Conservation (phyloP, 2,329 filamentous ascomycete genomes). For the Exophiala sp. region DNA sequence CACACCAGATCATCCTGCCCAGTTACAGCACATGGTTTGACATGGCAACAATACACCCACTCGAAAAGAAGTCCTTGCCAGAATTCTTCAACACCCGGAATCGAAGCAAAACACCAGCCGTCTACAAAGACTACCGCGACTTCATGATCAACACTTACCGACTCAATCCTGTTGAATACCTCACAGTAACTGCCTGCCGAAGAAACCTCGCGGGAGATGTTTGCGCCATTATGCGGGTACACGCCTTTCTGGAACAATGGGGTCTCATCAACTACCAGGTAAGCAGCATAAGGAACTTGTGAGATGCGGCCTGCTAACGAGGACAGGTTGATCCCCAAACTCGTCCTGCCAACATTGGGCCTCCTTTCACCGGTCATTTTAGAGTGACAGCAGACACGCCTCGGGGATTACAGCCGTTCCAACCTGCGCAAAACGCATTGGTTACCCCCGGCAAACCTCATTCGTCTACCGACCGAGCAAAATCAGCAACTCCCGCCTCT, state of each 20-base stretch:
- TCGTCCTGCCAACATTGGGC: slow-evolving; percentile 87
- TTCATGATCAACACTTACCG: slow-evolving; percentile 99
- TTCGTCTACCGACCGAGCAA: slow-evolving; percentile 64
- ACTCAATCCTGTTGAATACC: slow-evolving; percentile 88
- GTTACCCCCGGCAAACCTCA: slow-evolving; percentile 57
- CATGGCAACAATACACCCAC: slow-evolving; percentile 84
- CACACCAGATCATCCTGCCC: slow-evolving; percentile 89
- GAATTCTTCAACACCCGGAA: slow-evolving; percentile 99
- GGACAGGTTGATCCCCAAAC: slow-evolving; percentile 88
- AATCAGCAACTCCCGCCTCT: slow-evolving; percentile 56
- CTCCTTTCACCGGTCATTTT: slow-evolving; percentile 96
- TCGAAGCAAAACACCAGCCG: slow-evolving; percentile 91
- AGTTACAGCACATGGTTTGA: slow-evolving; percentile 99
- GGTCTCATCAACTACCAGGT: slow-evolving; percentile 99
- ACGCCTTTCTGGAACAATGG: slow-evolving; percentile 97
- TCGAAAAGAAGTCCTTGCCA: slow-evolving; percentile 89
- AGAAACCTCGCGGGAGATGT: slow-evolving; percentile 95
- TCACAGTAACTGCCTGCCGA: slow-evolving; percentile 93
- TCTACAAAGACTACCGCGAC: slow-evolving; percentile 98
- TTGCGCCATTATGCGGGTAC: slow-evolving; percentile 97
- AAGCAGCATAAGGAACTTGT: slow-evolving; percentile 30
- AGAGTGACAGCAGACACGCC: slow-evolving; percentile 93
- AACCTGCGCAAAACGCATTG: slow-evolving; percentile 73
- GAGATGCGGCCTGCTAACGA: slow-evolving; percentile 30
- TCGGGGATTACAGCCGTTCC: slow-evolving; percentile 87